These are phyloP conservation scores for Boechera divaricarpa DNA, from an alignment of 345 rosid species.

Conservation along the genomic window DNA sequence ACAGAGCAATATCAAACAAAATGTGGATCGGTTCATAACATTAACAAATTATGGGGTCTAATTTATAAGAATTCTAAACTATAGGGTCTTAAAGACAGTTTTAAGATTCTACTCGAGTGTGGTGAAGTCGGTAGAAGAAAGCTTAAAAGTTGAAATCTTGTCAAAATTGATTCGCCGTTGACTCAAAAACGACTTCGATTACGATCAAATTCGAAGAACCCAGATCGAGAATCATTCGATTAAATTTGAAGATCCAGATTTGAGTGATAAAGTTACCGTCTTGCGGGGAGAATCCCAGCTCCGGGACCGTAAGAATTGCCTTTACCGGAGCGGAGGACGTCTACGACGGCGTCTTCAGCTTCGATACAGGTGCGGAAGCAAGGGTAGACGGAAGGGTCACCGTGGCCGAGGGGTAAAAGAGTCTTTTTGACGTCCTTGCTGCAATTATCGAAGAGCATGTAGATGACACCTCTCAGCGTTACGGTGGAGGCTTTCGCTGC, in stretches of 20 bases:
- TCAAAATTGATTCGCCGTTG: neutral
- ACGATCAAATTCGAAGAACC: neutral
- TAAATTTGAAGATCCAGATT: neutral
- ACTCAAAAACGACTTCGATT: neutral
- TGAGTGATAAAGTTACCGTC: conserved; percentile 46
- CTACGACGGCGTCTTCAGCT: conserved; percentile 65
- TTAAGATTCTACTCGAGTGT: neutral
- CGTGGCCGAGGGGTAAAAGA: conserved; percentile 64
- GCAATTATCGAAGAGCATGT: conserved; percentile 49
- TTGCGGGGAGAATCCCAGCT: conserved; percentile 64
- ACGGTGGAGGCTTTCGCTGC: conserved; percentile 37
- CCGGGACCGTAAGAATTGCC: conserved; percentile 55
- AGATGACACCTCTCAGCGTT: conserved; percentile 54
- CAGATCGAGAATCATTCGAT: neutral
- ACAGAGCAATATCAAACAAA: neutral
- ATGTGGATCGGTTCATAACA: neutral
- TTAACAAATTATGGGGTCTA: neutral
- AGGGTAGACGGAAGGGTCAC: conserved; percentile 73
- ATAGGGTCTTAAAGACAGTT: conserved; percentile 4
- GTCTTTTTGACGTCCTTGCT: conserved; percentile 48
- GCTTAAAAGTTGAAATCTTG: neutral
- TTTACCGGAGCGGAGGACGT: conserved; percentile 58
- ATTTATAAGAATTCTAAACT: neutral
- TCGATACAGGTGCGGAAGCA: conserved; percentile 56
- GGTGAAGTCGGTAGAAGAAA: neutral